Conservation (phyloP, 192 early-diverging fungal genomes). For the Coemansia sp. region DNA sequence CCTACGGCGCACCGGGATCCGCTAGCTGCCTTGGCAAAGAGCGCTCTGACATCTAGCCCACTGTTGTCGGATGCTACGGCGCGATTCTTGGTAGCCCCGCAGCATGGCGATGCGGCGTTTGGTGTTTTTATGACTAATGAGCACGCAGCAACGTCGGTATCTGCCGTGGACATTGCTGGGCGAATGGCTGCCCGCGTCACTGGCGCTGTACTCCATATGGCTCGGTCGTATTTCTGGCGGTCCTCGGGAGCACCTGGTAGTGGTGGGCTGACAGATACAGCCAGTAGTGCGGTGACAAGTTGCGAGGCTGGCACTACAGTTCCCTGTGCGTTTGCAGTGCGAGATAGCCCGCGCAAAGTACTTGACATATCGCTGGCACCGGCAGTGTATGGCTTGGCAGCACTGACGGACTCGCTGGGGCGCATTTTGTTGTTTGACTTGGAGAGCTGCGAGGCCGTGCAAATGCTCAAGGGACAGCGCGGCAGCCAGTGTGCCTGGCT, state of each 20-base stretch:
- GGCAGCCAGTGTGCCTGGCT: slow-evolving; percentile 54
- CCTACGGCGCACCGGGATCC: slow-evolving; percentile 33
- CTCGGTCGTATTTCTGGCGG: slow-evolving; percentile 47
- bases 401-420: slow-evolving; percentile 45
- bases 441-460: slow-evolving; percentile 39
- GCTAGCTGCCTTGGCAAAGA: slow-evolving; percentile 30
- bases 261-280: neutral
- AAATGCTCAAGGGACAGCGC: slow-evolving; percentile 51
- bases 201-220: slow-evolving; percentile 41
- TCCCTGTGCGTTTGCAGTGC: slow-evolving; percentile 36
- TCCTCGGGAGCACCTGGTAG: neutral
- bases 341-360: slow-evolving; percentile 42
- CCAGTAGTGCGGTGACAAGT: neutral
- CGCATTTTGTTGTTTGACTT: slow-evolving; percentile 41
- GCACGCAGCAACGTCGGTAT: slow-evolving; percentile 27
- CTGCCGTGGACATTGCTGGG: slow-evolving; percentile 46
- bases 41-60: slow-evolving; percentile 29
- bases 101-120: slow-evolving; percentile 46
- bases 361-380: slow-evolving; percentile 43
- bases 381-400: slow-evolving; percentile 29
- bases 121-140: slow-evolving; percentile 50
- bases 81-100: slow-evolving; percentile 46
- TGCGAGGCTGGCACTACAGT: slow-evolving; percentile 28
- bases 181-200: slow-evolving; percentile 44
- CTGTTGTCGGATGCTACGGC: slow-evolving; percentile 37